A percentile compares a stretch with the other conserved stretches of the same genome.
Evolutionary conservation across 2,329 filamentous ascomycete species (phyloP).

Genomic region (Phyllachora maydis): DNA sequence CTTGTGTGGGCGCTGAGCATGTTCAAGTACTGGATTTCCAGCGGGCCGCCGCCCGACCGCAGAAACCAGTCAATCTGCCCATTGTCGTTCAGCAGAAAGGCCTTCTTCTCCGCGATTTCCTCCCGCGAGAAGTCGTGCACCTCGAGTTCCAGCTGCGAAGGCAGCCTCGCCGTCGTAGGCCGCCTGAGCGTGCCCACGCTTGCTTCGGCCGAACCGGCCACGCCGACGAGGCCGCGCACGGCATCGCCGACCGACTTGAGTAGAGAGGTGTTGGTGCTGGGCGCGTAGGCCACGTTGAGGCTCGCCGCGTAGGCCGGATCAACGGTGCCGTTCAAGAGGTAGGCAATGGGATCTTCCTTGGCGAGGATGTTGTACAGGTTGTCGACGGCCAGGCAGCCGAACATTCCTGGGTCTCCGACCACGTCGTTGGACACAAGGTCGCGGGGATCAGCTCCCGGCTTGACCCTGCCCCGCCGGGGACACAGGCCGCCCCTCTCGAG

Average conservation of each 20-base stretch:
- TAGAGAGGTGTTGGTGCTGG: constrained; percentile 45
- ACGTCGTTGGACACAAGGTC: constrained; percentile 37
- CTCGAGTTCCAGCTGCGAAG: constrained; percentile 67
- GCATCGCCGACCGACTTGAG: constrained; percentile 46
- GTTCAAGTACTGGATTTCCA: constrained; percentile 91
- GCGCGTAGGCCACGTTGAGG: constrained; percentile 61
- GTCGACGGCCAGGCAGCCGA: constrained; percentile 83
- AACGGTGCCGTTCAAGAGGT: constrained; percentile 76
- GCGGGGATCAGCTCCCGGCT: constrained; percentile 49
- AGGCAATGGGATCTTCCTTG: constrained; percentile 59
- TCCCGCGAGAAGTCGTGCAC: constrained; percentile 89
- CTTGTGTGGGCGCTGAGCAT: constrained; percentile 92
- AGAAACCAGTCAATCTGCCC: constrained; percentile 88
- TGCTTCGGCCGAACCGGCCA: constrained; percentile 12
- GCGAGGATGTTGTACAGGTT: constrained; percentile 89
- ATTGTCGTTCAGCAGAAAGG: constrained; percentile 81
- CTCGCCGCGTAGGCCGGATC: constrained; percentile 61
- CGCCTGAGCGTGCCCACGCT: constrained; percentile 13
- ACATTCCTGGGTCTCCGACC: constrained; percentile 58
- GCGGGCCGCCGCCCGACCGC: constrained; percentile 60
- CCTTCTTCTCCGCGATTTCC: constrained; percentile 78
- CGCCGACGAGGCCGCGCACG: constrained; percentile 38
- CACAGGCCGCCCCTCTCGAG: constrained; percentile 54
- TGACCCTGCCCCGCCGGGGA: constrained; percentile 55
- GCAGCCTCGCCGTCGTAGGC: constrained; percentile 25